A percentile compares a stretch with the other conserved stretches of the same genome.
Conservation (phyloP, 441 rosid species). For the Melastoma candidum region DNA sequence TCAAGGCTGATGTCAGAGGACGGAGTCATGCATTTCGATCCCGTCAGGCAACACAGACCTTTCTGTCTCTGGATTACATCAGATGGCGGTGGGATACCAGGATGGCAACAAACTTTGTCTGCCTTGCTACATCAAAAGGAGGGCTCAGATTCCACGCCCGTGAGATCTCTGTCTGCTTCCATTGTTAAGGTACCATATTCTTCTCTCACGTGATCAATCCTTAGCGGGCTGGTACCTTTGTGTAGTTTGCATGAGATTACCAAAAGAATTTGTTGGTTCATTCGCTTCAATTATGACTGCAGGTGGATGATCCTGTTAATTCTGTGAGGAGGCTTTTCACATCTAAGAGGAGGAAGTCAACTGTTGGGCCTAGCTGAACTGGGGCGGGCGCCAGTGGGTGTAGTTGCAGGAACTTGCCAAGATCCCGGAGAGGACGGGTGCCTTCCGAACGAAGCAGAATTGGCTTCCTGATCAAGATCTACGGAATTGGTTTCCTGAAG, state of each 20-base stretch:
- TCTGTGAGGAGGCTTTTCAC: slow-evolving; percentile 72
- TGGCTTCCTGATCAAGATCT: too few relatives aligned
- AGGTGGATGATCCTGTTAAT: slow-evolving; percentile 84
- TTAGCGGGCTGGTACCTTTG: background rate
- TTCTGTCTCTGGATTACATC: slow-evolving; percentile 95
- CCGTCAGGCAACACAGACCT: slow-evolving; percentile 81
- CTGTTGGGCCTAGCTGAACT: slow-evolving; percentile 20
- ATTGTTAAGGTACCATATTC: slow-evolving; percentile 45
- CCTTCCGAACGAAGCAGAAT: too few relatives aligned
- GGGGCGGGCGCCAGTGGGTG: background rate
- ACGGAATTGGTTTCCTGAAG: too few relatives aligned
- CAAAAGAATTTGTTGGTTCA: background rate
- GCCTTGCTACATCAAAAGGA: slow-evolving; percentile 56
- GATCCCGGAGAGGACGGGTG: too few relatives aligned
- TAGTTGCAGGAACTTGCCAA: background rate
- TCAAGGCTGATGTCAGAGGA: slow-evolving; percentile 20
- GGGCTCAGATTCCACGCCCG: slow-evolving; percentile 21
- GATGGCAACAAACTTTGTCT: slow-evolving; percentile 74
- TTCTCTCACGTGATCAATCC: background rate
- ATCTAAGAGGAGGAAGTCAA: slow-evolving; percentile 38
- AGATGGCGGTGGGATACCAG: slow-evolving; percentile 41
- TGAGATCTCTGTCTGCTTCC: slow-evolving; percentile 35
- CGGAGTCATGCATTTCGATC: slow-evolving; percentile 68
- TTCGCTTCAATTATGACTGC: slow-evolving; percentile 12
- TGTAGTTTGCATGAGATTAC: background rate